These are phyloP conservation scores for Chamaenerion angustifolium DNA, from an alignment of 345 rosid species.

Conservation along the genomic window DNA sequence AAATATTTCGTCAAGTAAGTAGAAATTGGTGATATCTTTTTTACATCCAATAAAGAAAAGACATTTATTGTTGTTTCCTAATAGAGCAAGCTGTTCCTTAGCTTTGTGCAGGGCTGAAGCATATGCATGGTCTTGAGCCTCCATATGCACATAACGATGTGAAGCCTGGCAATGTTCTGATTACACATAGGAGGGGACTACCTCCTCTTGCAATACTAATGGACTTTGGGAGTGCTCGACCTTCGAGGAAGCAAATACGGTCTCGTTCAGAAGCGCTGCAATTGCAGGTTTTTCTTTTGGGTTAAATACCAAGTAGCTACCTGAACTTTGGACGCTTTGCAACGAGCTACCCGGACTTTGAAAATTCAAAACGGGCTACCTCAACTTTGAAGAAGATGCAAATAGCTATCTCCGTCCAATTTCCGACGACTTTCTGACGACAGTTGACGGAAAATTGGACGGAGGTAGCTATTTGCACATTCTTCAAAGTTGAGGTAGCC, in stretches of 20 bases:
- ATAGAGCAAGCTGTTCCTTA: constrained; percentile 15
- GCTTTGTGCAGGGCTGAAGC: constrained; percentile 96
- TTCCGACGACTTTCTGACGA: too few species aligned
- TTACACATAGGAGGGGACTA: constrained; percentile 64
- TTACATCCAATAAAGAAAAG: neutral
- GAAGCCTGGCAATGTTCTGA: constrained; percentile 88
- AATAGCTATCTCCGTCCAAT: too few species aligned
- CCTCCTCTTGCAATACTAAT: constrained; percentile 82
- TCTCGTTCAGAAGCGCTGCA: constrained; percentile 85
- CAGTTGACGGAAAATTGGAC: too few species aligned
- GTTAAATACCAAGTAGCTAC: too few species aligned
- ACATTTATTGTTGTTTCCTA: neutral
- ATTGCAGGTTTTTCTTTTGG: constrained; percentile 82
- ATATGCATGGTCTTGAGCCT: constrained; percentile 85
- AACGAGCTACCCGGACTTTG: too few species aligned
- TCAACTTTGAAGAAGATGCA: too few species aligned
- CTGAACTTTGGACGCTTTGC: too few species aligned
- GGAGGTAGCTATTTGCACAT: too few species aligned
- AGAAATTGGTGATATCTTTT: neutral
- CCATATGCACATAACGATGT: constrained; percentile 99
- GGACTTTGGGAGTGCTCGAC: constrained; percentile 96
- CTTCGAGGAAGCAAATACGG: constrained; percentile 70
- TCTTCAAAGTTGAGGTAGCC: too few species aligned
- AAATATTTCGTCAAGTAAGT: constrained; percentile 81
- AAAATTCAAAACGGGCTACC: too few species aligned